phyloP scores from a whole-genome alignment of 352 stramenopile genomes.

The Lagenidium giganteum region DNA sequence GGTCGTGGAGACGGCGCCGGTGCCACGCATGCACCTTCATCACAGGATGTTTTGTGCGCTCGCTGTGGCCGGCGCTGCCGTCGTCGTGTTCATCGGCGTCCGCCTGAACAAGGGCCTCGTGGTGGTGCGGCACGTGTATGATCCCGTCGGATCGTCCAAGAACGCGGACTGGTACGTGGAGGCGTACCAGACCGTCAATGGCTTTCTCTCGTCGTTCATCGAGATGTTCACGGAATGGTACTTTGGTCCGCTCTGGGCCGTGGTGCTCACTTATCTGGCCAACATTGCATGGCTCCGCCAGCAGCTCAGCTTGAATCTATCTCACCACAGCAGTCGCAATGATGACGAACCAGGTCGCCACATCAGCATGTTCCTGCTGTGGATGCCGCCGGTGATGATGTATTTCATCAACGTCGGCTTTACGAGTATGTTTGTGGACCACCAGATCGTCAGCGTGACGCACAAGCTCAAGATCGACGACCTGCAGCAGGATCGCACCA shows the following conservation, averaged over 20 bases:
- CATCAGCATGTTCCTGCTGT: conserved; percentile 12
- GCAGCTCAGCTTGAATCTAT: no score
- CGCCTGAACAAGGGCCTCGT: conserved; percentile 23
- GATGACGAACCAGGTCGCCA: conserved; percentile 17
- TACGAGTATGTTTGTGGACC: conserved; percentile 29
- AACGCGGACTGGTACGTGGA: conserved; percentile 26
- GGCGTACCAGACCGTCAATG: conserved; percentile 30
- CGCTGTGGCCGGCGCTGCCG: no score
- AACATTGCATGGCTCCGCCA: conserved; percentile 28
- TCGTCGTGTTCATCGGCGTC: conserved; percentile 21
- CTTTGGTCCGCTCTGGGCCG: conserved; percentile 29
- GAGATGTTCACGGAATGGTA: conserved; percentile 21
- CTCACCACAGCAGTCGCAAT: no score
- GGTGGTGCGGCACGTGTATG: conserved; percentile 22
- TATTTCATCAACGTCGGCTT: conserved; percentile 37
- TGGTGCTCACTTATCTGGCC: conserved; percentile 29
- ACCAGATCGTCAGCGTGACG: conserved; percentile 21
- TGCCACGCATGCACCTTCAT: no score
- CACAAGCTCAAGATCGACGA: neutral
- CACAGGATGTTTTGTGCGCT: no score
- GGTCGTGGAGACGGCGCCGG: no score
- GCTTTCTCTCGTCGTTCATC: conserved; percentile 22
- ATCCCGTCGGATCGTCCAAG: conserved; percentile 21
- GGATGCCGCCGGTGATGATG: conserved; percentile 26
- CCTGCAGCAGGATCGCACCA: conserved; percentile 1